Evolutionary conservation across 2,329 filamentous ascomycete genomes (phyloP), one percentile per base, ranked within the genome.

Genomic region (Diaporthe nobilis): DNA sequence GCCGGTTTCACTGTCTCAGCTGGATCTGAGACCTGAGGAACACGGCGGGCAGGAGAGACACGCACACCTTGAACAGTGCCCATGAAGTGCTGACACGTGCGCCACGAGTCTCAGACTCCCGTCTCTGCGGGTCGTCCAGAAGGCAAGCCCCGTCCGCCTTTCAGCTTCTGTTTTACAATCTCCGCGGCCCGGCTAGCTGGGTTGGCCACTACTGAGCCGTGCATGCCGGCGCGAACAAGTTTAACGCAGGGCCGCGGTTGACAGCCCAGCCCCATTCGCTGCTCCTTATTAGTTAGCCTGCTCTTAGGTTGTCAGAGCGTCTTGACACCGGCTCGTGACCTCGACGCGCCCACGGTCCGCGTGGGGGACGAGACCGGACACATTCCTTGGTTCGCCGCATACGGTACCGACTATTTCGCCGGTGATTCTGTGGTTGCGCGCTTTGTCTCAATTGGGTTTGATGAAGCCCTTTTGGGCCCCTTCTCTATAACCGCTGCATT

Each of bases 1-100:
- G 17, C 42, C 47, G 44, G 42, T 65, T 47, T 31, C 61, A 65
- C n/a, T 72, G 75, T 76, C 72, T 61, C 72, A 75, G 34, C 42
- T 47, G 37, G 72, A 72, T 76, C 72, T 76, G 72, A 75, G 72
- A 76, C 72, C 31, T 61, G 25, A 17, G 57, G 17, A 61, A 39
- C 51, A 63, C 65, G n/a, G 8, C 47, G 44, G 28, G 42, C 47
- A 63, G 47, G 58, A 63, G 58, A 65, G 37, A 73, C 71, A 65
- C 1, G 28, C 49, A 55, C 47, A 44, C 7, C 49, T 25, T 63
- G 37, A 39, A 37, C 70, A 72, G 58, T 63, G 51, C 71, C 57
- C 71, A 51, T 63, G 71, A 42, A 39, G 28, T 65, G 42, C 39
- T 65, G 71, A 73, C 58, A 73, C 71, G 71, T 73, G 71, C 71